Percentiles rank a stretch among this genome's conserved stretches.
These are phyloP conservation scores for Fusarium protoensiforme DNA, from an alignment of 2,329 filamentous ascomycete genomes.

Conservation along the genomic window DNA sequence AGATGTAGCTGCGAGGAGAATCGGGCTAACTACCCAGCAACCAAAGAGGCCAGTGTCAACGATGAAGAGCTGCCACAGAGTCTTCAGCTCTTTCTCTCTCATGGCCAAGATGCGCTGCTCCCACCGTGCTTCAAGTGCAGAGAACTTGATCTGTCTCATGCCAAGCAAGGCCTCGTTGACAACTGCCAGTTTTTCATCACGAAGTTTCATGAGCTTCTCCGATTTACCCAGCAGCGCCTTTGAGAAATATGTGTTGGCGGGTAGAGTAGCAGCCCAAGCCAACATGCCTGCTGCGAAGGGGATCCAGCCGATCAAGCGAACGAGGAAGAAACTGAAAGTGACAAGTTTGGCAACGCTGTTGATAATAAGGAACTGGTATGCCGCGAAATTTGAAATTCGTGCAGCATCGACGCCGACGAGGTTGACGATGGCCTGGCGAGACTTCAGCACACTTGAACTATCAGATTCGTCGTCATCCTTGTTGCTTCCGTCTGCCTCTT, in stretches of 20 bases:
- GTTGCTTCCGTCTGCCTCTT: constrained; percentile 58
- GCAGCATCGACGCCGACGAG: constrained; percentile 81
- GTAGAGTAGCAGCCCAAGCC: constrained; percentile 72
- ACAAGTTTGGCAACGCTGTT: constrained; percentile 71
- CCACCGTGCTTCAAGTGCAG: constrained; percentile 80
- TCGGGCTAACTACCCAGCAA: constrained; percentile 79
- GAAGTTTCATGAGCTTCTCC: constrained; percentile 77
- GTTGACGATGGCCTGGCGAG: constrained; percentile 79
- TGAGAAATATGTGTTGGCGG: constrained; percentile 75
- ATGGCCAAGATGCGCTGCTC: constrained; percentile 71
- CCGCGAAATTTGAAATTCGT: constrained; percentile 75
- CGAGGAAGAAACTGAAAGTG: constrained; percentile 73
- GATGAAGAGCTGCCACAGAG: constrained; percentile 74
- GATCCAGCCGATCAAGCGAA: constrained; percentile 78
- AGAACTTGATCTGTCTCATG: constrained; percentile 88
- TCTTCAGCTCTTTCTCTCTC: constrained; percentile 74
- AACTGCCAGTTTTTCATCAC: constrained; percentile 80
- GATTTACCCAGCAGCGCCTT: constrained; percentile 73
- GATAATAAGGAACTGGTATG: constrained; percentile 73
- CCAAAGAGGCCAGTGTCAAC: constrained; percentile 71
- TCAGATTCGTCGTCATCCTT: constrained; percentile 62
- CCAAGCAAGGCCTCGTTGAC: constrained; percentile 82
- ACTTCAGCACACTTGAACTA: constrained; percentile 50
- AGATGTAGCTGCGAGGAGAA: constrained; percentile 77
- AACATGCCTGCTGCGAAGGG: constrained; percentile 73